Conservation (phyloP, 257 asterid species). For the Solanum pimpinellifolium region DNA sequence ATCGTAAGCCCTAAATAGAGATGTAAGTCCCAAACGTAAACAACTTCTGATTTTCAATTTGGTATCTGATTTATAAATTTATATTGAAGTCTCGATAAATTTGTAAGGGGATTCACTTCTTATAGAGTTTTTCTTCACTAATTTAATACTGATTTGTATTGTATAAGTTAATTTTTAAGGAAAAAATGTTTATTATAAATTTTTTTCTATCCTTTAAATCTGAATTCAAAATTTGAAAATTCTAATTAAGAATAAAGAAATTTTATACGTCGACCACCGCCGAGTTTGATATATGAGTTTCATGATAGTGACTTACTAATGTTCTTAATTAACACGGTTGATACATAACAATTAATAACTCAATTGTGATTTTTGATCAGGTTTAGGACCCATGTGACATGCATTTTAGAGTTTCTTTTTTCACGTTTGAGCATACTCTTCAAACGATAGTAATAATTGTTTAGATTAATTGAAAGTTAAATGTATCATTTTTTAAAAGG, state of each 20-base stretch:
- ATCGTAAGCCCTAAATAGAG: neutral
- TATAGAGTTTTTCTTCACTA: neutral
- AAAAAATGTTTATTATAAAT: too few species aligned
- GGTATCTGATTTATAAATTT: too few species aligned
- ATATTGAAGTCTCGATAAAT: neutral
- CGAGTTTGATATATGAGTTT: neutral
- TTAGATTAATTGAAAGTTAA: neutral
- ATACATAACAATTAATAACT: neutral
- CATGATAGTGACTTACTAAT: neutral
- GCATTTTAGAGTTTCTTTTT: neutral
- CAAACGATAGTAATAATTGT: neutral
- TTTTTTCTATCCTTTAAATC: too few species aligned
- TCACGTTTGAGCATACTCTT: neutral
- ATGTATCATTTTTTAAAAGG: neutral
- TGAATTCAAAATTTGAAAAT: too few species aligned
- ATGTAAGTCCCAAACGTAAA: neutral
- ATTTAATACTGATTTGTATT: neutral
- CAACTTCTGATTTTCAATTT: neutral
- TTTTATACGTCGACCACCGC: too few species aligned
- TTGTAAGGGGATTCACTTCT: neutral
- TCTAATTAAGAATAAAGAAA: too few species aligned
- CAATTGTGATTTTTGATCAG: neutral
- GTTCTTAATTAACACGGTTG: neutral
- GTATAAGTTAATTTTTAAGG: neutral
- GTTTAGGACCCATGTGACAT: neutral